phyloP scores from a whole-genome alignment of 2,329 filamentous ascomycete genomes.

The Epichloe aotearoae region DNA sequence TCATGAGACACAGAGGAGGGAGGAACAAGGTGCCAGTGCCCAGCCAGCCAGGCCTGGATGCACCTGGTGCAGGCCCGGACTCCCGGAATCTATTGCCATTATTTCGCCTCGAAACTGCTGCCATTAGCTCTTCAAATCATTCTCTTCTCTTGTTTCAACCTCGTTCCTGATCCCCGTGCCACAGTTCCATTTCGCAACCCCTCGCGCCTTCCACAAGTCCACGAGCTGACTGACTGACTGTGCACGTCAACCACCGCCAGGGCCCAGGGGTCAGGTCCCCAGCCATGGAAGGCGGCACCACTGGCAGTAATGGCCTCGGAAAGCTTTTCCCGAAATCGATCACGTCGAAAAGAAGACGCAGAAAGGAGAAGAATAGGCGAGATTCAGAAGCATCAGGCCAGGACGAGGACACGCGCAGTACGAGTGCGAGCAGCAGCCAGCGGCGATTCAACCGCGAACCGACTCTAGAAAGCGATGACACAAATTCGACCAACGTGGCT shows the following conservation, averaged over 20 bases:
- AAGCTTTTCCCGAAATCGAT: slow-evolving; percentile 43
- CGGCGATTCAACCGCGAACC: slow-evolving; percentile 16
- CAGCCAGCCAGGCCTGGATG: too few relatives aligned
- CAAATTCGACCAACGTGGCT: slow-evolving; percentile 15
- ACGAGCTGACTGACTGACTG: too few relatives aligned
- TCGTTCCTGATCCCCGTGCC: not conserved
- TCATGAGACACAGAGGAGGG: too few relatives aligned
- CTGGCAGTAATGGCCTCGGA: slow-evolving; percentile 23
- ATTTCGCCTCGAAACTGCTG: not conserved
- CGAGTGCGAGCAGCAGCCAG: slow-evolving; percentile 17
- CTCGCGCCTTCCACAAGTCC: not conserved
- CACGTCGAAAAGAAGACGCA: slow-evolving; percentile 33
- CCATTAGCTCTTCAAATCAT: not conserved
- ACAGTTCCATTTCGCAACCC: not conserved
- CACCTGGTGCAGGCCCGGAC: too few relatives aligned
- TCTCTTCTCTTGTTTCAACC: not conserved
- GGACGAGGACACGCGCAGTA: slow-evolving; percentile 18
- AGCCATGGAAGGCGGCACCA: slow-evolving; percentile 9
- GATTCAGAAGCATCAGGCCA: slow-evolving; percentile 18
- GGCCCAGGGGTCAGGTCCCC: not conserved
- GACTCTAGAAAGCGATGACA: slow-evolving; percentile 23
- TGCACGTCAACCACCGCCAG: not conserved
- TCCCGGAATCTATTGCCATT: too few relatives aligned
- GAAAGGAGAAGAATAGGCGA: slow-evolving; percentile 30
- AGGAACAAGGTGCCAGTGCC: too few relatives aligned